Evolutionary conservation across 345 rosid genomes (phyloP), one percentile per base, ranked within the genome.

Genomic region (Jatropha curcas): DNA sequence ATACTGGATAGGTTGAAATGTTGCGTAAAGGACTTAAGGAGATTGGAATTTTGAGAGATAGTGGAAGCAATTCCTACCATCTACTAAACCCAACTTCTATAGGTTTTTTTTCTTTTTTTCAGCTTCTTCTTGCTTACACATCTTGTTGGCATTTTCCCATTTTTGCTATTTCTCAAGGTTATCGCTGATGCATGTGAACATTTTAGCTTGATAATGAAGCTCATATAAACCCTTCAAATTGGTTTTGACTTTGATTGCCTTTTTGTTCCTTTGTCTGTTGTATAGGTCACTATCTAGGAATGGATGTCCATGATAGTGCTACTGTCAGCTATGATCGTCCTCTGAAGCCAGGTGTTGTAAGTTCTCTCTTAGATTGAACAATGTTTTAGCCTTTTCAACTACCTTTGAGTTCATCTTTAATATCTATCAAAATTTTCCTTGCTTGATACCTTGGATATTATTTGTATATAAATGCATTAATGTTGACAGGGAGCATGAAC

Each of bases 261-360:
- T 25, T 51, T 34, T 46, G 61, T 13, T 56, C 28, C 59, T 51
- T 28, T 22, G 76, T 77, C 52, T 77, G 74, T 65, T 74, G 69
- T 82, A 59, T 81, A 92, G 99, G 99, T 82, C 98, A 94, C 81
- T 94, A 89, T 84, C 89, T 94, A 12, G 99, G 99, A 75, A 90
- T 95, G 97, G 98, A 92, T 76, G 98, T 95, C 79, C 99, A 95
- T 71, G 99, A 95, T 86, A 85, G 94, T 84, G 88, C 92, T 71
- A 53, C 69, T 68, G 79, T 90, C 71, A 83, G 92, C 80, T 91
- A 86, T 50, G 91, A 91, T 66, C 86, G 90, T 68, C 85, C 90
- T 70, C 68, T 92, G 88, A 81, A 86, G 86, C 98, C 98, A 2
- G 98, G 99, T 62, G 94, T 88, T 79, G 98, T 95, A 92, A 87